These are phyloP conservation scores for Brassica nigra DNA, from an alignment of 345 rosid species.

Conservation along the genomic window DNA sequence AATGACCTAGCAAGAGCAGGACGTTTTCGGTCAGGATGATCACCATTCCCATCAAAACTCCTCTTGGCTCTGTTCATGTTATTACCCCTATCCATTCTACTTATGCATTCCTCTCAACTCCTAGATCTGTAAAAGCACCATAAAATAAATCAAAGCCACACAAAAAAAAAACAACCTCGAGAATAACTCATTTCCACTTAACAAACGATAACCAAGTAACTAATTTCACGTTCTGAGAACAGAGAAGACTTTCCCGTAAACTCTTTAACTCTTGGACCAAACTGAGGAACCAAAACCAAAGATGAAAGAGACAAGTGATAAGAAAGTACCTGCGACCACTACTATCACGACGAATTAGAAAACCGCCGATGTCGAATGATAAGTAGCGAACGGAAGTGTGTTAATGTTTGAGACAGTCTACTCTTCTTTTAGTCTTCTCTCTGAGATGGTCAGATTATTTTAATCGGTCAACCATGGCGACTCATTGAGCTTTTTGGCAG, in stretches of 20 bases:
- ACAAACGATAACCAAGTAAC: not conserved
- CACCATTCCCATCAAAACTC: slow-evolving; percentile 51
- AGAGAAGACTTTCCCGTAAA: not conserved
- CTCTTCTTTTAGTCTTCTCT: not conserved
- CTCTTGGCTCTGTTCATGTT: slow-evolving; percentile 47
- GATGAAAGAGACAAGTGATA: not conserved
- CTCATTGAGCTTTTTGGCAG: too few species aligned
- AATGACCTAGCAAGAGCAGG: slow-evolving; percentile 74
- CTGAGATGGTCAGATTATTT: not conserved
- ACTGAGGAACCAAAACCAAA: not conserved
- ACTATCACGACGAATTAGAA: not conserved
- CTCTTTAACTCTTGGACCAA: not conserved
- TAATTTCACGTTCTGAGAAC: not conserved
- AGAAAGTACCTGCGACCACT: not conserved
- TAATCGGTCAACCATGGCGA: not conserved
- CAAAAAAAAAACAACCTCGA: not conserved
- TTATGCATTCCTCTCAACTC: not conserved
- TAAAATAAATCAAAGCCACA: too few species aligned
- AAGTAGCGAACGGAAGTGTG: not conserved
- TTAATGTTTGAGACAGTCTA: not conserved
- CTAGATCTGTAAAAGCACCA: not conserved
- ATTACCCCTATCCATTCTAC: not conserved
- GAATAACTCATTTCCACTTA: not conserved
- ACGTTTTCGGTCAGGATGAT: slow-evolving; percentile 69
- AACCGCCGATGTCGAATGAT: not conserved